Base-by-base conservation (phyloP, 2,329 filamentous ascomycete genomes). In the Arthrobotrys pseudoclavata region DNA sequence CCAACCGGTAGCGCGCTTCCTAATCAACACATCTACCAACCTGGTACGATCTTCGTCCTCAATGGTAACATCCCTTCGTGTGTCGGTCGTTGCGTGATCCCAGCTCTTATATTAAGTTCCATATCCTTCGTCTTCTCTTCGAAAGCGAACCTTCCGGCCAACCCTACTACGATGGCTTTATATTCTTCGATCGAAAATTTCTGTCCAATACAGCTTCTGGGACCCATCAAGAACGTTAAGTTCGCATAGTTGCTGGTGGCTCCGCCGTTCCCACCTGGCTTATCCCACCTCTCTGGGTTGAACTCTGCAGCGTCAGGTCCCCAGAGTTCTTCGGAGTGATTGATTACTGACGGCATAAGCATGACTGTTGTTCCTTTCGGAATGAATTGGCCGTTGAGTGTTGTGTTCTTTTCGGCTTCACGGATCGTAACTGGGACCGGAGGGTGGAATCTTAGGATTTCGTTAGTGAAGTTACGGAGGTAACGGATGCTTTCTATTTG, bases 181-280 rank as follows among this genome's bases (percentile, higher is more conserved):
- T 97, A 92, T 85, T 97, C 95, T 0, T 91, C 89, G 82, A 89
- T 91, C 0, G 94, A 92, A 84, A 97, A 97, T 1, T 86, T 86
- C 83, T 90, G 88, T 0, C 94, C 94, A 80, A 97, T 97, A 82
- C 94, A 97, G 82, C 91, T 92, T 66, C 94, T 86, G 1, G 94
- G 93, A 0, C 94, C 94, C 82, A 97, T 93, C 74, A 97, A 83
- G 84, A 97, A 97, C 0, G 92, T 95, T 84, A 95, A 83, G 81
- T 91, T 90, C 0, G 90, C 88, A 82, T 91, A 97, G 83, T 95
- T 96, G 80, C 87, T 92, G 15, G 87, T 86, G 0, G 92, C 91
- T 7, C 92, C 92, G 5, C 93, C 93, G 29, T 69, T 79, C 78
- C 75, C 70, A n/a, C 68, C 76, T 4, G 85, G 84, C 42, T 84